Percentiles rank a stretch among this genome's conserved stretches.
Conservation (phyloP, 2,329 filamentous ascomycete species). For the Talaromyces funiculosus region DNA sequence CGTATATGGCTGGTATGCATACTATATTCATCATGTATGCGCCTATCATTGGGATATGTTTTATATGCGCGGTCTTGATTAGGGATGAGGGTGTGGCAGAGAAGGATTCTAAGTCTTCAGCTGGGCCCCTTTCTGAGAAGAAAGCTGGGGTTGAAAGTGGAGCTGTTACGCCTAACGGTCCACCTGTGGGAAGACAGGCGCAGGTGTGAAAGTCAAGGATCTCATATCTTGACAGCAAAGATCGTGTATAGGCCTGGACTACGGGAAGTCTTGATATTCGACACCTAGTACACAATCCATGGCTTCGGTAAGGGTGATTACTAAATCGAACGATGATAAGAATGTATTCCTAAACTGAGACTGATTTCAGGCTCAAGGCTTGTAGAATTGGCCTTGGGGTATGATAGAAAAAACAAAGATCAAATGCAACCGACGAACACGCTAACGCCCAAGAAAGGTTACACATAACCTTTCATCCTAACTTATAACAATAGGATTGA, state of each 20-base stretch:
- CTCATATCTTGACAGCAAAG: neutral
- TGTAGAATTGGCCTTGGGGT: neutral
- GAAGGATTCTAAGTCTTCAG: neutral
- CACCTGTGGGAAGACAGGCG: neutral
- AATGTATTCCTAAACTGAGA: neutral
- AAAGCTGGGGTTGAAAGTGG: neutral
- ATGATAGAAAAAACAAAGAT: neutral
- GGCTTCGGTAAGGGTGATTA: too few relatives aligned
- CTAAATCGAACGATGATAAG: neutral
- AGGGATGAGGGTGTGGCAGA: constrained; percentile 6
- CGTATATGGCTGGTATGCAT: constrained; percentile 11
- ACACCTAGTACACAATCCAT: too few relatives aligned
- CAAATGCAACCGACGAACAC: neutral
- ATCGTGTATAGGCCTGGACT: neutral
- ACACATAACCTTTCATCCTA: neutral
- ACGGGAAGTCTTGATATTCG: neutral
- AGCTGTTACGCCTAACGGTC: neutral
- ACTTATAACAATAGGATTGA: neutral
- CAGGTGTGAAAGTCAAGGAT: neutral
- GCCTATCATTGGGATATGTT: constrained; percentile 7
- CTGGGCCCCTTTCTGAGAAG: neutral
- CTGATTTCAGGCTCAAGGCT: constrained; percentile 1
- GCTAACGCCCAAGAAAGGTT: constrained; percentile 1
- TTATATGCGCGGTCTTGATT: constrained; percentile 6
- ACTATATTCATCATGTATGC: constrained; percentile 8